Evolutionary conservation across 1,284 basidiomycete genomes (phyloP).

Genomic region (Cutaneotrichosporon cavernicola): DNA sequence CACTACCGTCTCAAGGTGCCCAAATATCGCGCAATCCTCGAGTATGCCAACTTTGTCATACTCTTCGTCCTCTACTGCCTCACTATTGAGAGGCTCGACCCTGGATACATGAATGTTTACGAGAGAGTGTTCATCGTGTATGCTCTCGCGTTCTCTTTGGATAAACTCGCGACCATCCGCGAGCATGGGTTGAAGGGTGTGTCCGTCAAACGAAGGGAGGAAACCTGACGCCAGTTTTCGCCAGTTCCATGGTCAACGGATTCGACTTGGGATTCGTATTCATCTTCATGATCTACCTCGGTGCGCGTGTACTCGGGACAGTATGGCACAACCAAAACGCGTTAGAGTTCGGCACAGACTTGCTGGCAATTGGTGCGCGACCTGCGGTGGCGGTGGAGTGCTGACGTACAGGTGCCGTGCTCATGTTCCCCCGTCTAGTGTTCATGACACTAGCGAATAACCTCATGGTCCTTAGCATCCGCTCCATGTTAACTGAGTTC

Average conservation of each 20-base stretch:
- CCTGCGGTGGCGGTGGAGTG: background rate
- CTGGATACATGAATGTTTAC: conserved; percentile 61
- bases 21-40: conserved; percentile 80
- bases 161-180: conserved; percentile 89
- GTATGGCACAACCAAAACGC: conserved; percentile 59
- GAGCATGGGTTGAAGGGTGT: conserved; percentile 77
- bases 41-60: conserved; percentile 77
- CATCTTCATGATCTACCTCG: conserved; percentile 71
- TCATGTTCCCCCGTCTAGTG: conserved; percentile 82
- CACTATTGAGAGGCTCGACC: conserved; percentile 72
- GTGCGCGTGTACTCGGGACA: conserved; percentile 70
- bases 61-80: conserved; percentile 79
- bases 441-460: conserved; percentile 87
- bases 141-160: conserved; percentile 78
- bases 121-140: conserved; percentile 80
- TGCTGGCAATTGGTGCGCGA: conserved; percentile 44
- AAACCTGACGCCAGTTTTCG: conserved; percentile 38
- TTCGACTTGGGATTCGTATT: conserved; percentile 78
- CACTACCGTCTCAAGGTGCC: conserved; percentile 94
- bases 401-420: conserved; percentile 65
- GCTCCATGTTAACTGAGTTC: conserved; percentile 53
- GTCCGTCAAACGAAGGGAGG: conserved; percentile 1
- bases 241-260: conserved; percentile 61
- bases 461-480: conserved; percentile 58
- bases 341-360: conserved; percentile 54